Evolutionary conservation across 2,329 filamentous ascomycete genomes (phyloP).

Genomic region (Chalara sp.): DNA sequence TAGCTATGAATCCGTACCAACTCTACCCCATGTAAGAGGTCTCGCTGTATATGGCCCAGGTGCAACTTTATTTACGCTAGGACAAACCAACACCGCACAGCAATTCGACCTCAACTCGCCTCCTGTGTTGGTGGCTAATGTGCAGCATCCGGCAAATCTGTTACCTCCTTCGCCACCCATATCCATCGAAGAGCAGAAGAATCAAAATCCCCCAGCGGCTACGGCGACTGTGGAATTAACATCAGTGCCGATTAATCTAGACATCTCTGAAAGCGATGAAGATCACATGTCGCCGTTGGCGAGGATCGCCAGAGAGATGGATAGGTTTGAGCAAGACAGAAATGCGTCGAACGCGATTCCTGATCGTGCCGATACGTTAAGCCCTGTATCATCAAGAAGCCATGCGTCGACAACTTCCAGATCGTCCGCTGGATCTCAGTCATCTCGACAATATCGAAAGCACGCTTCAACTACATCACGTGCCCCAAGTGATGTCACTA

Average conservation of each 20-base stretch:
- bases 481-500: conserved; percentile 55
- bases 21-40: conserved; percentile 71
- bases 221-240: conserved; percentile 27
- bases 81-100: conserved; percentile 81
- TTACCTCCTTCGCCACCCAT: conserved; percentile 78
- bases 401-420: conserved; percentile 31
- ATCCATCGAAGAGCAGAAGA: conserved; percentile 64
- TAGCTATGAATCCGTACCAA: conserved; percentile 82
- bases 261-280: conserved; percentile 68
- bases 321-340: conserved; percentile 29
- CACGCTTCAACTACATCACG: conserved; percentile 45
- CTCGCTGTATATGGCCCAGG: conserved; percentile 85
- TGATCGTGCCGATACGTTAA: conserved; percentile 24
- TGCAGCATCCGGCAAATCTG: conserved; percentile 75
- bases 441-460: conserved; percentile 32
- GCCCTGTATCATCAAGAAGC: conserved; percentile 27
- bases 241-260: conserved; percentile 48
- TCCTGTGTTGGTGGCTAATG: conserved; percentile 73
- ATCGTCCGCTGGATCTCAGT: conserved; percentile 49
- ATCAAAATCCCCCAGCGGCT: conserved; percentile 25
- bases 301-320: conserved; percentile 66
- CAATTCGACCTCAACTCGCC: conserved; percentile 90
- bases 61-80: conserved; percentile 86
- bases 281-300: conserved; percentile 71
- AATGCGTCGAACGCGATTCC: conserved; percentile 11